Evolutionary conservation across 169 alveolate genomes (phyloP).

Genomic region (Toxoplasma gondii): DNA sequence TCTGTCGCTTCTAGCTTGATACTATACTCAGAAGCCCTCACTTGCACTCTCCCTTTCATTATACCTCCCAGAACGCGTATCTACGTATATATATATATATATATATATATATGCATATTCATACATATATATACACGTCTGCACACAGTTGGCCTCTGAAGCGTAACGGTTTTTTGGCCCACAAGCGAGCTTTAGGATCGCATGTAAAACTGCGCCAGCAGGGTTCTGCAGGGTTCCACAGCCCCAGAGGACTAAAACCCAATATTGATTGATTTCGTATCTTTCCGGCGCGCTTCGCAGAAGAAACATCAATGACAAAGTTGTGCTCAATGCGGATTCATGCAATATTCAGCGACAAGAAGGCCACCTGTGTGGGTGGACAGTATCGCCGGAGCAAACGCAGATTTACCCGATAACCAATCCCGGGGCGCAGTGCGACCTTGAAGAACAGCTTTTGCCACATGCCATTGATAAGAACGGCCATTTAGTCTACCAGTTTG

Average conservation of each 20-base stretch:
- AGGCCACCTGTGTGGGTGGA: conserved; percentile 7
- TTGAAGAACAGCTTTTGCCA: neutral
- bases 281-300: neutral
- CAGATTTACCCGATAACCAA: neutral
- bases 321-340: neutral
- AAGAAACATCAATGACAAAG: neutral
- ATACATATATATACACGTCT: too few species aligned
- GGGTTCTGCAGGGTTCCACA: neutral
- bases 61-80: neutral
- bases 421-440: neutral
- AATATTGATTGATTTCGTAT: neutral
- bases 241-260: neutral
- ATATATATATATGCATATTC: too few species aligned
- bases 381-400: neutral
- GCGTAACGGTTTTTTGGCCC: too few species aligned
- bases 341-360: neutral
- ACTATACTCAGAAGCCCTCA: too few species aligned
- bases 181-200: too few species aligned
- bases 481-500: neutral
- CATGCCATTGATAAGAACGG: neutral
- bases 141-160: too few species aligned
- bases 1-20: too few species aligned
- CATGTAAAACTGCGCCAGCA: neutral
- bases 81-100: neutral
- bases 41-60: too few species aligned